phyloP scores from a whole-genome alignment of 441 rosid genomes.

The Lepidium campestre region DNA sequence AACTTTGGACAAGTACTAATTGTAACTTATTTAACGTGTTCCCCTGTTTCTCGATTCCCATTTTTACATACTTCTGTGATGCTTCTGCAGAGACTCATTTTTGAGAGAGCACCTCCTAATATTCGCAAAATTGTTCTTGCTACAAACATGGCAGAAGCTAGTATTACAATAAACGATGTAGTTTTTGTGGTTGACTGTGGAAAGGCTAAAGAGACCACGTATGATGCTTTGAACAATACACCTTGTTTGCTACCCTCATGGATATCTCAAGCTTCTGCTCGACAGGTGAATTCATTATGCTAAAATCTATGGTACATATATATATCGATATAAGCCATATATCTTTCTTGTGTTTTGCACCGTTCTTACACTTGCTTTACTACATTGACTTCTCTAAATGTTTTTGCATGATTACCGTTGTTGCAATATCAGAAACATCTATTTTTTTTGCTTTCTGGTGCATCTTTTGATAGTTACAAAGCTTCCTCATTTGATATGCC shows the following conservation, averaged over 20 bases:
- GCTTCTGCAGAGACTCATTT: slow-evolving; percentile 77
- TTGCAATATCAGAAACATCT: slow-evolving; percentile 4
- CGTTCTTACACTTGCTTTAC: neutral
- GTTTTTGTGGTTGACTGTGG: slow-evolving; percentile 99
- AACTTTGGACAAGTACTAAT: neutral
- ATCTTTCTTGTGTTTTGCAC: neutral
- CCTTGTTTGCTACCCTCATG: slow-evolving; percentile 98
- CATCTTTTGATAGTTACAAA: slow-evolving; percentile 2
- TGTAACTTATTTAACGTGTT: neutral
- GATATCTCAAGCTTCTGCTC: slow-evolving; percentile 96
- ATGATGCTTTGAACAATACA: slow-evolving; percentile 97
- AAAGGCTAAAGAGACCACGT: slow-evolving; percentile 97
- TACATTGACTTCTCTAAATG: neutral
- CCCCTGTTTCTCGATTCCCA: neutral
- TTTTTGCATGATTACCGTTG: neutral
- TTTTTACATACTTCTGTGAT: slow-evolving; percentile 15
- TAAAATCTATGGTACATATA: neutral
- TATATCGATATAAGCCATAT: neutral
- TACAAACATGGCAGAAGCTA: slow-evolving; percentile 99
- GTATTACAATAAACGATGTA: slow-evolving; percentile 92
- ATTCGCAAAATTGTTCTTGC: slow-evolving; percentile 93
- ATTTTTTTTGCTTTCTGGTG: neutral
- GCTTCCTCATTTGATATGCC: slow-evolving; percentile 1
- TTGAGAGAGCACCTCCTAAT: slow-evolving; percentile 75
- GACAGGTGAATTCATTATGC: slow-evolving; percentile 45